Percentiles rank a stretch among this genome's conserved stretches.
Conservation (phyloP, 345 rosid species). For the Diplotaxis tenuifolia region DNA sequence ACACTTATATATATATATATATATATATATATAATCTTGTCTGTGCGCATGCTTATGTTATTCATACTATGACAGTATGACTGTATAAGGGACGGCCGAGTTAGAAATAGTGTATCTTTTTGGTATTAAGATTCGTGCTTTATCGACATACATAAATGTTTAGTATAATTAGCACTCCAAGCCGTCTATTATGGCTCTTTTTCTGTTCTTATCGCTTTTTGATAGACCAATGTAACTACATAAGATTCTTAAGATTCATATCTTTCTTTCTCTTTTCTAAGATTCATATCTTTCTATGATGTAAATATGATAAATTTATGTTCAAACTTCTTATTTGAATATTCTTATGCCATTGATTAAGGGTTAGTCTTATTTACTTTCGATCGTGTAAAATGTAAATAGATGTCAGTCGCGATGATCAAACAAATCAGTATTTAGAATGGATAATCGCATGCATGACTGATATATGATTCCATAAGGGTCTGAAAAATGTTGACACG, state of each 20-base stretch:
- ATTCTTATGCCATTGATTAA: background rate
- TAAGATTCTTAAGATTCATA: background rate
- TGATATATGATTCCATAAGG: background rate
- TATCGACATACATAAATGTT: background rate
- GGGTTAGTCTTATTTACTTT: background rate
- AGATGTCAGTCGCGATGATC: background rate
- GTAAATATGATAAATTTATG: slow-evolving; percentile 11
- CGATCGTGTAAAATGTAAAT: background rate
- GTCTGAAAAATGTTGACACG: background rate
- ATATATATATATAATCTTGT: no score
- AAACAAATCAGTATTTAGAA: slow-evolving; percentile 1
- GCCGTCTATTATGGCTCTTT: background rate
- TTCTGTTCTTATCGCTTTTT: background rate
- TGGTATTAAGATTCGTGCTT: slow-evolving; percentile 13
- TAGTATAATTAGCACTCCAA: slow-evolving; percentile 12
- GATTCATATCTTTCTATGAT: background rate
- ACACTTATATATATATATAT: no score
- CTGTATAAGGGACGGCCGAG: slow-evolving; percentile 26
- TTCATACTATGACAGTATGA: no score
- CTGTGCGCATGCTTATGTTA: no score
- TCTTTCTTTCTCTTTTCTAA: slow-evolving; percentile 11
- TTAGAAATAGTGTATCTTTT: slow-evolving; percentile 2
- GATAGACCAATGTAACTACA: slow-evolving; percentile 11
- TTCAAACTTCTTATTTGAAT: background rate
- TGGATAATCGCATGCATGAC: slow-evolving; percentile 1